A percentile compares a stretch with the other conserved stretches of the same genome.
Evolutionary conservation across 2,329 filamentous ascomycete species (phyloP).

Genomic region (Fusarium penzigii): DNA sequence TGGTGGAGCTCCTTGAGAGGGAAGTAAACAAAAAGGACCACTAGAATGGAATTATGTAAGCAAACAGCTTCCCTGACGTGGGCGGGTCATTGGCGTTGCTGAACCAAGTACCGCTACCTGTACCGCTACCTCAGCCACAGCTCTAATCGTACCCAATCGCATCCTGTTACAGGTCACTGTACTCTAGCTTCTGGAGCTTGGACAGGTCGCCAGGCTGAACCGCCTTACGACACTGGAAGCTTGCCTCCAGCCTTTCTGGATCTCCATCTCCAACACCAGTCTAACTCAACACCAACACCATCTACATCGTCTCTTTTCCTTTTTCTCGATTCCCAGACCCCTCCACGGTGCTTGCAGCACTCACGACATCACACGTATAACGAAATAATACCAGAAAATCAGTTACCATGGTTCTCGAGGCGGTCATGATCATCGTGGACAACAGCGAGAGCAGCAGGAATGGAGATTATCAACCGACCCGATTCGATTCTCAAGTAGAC

Average conservation of each 20-base stretch:
- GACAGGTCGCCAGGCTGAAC: slow-evolving; percentile 44
- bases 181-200: slow-evolving; percentile 24
- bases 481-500: slow-evolving; percentile 95
- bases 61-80: slow-evolving; percentile 23
- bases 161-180: slow-evolving; percentile 18
- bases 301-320: not conserved
- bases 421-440: slow-evolving; percentile 99
- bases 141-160: not conserved
- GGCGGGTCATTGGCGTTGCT: slow-evolving; percentile 9
- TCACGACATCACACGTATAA: slow-evolving; percentile 3
- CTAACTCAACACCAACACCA: slow-evolving; percentile 23
- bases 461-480: slow-evolving; percentile 86
- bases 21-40: slow-evolving; percentile 32
- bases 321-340: not conserved
- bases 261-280: slow-evolving; percentile 14
- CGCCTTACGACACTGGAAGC: slow-evolving; percentile 43
- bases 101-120: slow-evolving; percentile 24
- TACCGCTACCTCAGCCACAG: slow-evolving; percentile 15
- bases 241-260: slow-evolving; percentile 27
- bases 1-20: slow-evolving; percentile 19
- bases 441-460: slow-evolving; percentile 99
- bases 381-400: slow-evolving; percentile 23
- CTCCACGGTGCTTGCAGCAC: slow-evolving; percentile 3
- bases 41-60: slow-evolving; percentile 27
- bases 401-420: slow-evolving; percentile 93